Evolutionary conservation across 2,329 filamentous ascomycete genomes (phyloP).

Genomic region (Trichophyton benhamiae): DNA sequence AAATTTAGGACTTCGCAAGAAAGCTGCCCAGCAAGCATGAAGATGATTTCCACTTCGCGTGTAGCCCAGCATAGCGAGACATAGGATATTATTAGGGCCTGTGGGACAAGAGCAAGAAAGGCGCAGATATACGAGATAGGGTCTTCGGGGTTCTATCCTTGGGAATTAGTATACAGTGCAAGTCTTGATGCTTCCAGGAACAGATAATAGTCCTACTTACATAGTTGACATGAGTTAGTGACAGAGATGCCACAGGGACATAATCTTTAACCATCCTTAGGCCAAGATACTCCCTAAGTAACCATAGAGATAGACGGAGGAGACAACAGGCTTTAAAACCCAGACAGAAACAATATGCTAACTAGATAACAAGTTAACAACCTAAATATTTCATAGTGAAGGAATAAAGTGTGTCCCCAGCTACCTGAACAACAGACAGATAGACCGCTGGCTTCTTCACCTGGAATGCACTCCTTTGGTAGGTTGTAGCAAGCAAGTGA

Average conservation of each 20-base stretch:
- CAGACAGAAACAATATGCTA: neutral
- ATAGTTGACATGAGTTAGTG: slow-evolving; percentile 92
- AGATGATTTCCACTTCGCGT: slow-evolving; percentile 73
- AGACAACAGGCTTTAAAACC: neutral
- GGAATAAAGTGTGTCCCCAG: neutral
- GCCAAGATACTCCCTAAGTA: neutral
- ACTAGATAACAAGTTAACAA: neutral
- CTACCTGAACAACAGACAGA: neutral
- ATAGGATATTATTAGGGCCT: slow-evolving; percentile 82
- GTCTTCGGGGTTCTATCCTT: slow-evolving; percentile 65
- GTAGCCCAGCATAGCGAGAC: slow-evolving; percentile 81
- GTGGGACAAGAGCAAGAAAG: slow-evolving; percentile 86
- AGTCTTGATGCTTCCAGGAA: neutral
- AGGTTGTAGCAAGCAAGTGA: too few species aligned
- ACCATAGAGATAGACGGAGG: neutral
- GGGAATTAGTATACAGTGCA: neutral
- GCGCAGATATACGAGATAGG: slow-evolving; percentile 75
- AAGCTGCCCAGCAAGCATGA: slow-evolving; percentile 88
- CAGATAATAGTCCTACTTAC: slow-evolving; percentile 39
- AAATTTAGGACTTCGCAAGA: slow-evolving; percentile 88
- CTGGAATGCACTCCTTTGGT: neutral
- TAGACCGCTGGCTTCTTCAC: neutral
- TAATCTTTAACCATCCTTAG: neutral
- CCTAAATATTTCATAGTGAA: neutral
- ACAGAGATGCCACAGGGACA: slow-evolving; percentile 61